Conservation (phyloP, 768 basidiomycete species). For the Russula abietina region DNA sequence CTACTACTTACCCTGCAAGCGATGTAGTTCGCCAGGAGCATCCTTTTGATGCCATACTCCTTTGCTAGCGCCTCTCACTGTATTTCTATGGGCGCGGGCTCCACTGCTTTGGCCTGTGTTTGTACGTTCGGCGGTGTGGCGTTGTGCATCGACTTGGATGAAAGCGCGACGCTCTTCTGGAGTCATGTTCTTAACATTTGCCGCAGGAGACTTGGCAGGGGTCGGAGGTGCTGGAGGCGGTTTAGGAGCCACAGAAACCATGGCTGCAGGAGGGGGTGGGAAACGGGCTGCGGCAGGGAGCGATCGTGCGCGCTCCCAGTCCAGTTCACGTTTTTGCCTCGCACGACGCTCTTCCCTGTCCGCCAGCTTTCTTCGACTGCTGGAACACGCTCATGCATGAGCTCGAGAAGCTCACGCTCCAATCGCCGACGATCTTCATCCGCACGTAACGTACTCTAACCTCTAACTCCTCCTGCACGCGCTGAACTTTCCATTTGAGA, state of each 20-base stretch:
- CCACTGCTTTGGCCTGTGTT: too few species aligned
- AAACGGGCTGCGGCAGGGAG: conserved; percentile 39
- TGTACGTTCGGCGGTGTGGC: conserved; percentile 79
- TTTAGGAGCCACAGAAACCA: conserved; percentile 36
- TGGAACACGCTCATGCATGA: conserved; percentile 89
- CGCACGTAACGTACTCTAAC: conserved; percentile 61
- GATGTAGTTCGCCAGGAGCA: too few species aligned
- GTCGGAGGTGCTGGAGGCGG: conserved; percentile 49
- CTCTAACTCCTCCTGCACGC: conserved; percentile 92
- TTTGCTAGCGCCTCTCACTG: too few species aligned
- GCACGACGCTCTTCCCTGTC: conserved; percentile 70
- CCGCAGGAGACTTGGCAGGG: conserved; percentile 52
- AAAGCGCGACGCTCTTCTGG: conserved; percentile 75
- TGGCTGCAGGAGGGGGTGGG: conserved; percentile 40
- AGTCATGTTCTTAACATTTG: conserved; percentile 72
- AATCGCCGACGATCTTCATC: conserved; percentile 82
- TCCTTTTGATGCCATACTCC: too few species aligned
- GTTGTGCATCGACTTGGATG: conserved; percentile 72
- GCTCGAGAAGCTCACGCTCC: conserved; percentile 77
- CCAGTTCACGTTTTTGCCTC: conserved; percentile 72
- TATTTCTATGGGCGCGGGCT: too few species aligned
- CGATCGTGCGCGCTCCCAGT: conserved; percentile 34
- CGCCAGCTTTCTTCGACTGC: conserved; percentile 83
- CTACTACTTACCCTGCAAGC: too few species aligned
- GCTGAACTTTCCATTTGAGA: conserved; percentile 73